A percentile compares a stretch with the other conserved stretches of the same genome.
Conservation (phyloP, 2,329 filamentous ascomycete genomes). For the Truncatella angustata region DNA sequence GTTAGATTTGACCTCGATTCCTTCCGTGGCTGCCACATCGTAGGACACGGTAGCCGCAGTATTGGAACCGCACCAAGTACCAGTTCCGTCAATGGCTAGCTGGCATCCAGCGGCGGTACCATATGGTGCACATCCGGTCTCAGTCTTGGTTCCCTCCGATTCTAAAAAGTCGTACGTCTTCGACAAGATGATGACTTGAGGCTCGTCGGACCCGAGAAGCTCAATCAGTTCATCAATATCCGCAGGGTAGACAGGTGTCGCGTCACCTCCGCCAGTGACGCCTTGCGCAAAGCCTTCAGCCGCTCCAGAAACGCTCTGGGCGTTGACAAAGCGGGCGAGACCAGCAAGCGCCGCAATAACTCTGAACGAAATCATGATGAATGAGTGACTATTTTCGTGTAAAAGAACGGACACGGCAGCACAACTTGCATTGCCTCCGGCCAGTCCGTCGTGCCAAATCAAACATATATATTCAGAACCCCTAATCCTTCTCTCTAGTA, state of each 20-base stretch:
- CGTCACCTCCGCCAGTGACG: conserved; percentile 59
- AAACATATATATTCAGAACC: too few relatives aligned
- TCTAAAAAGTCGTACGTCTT: conserved; percentile 56
- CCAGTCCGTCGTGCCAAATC: too few relatives aligned
- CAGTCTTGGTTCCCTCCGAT: conserved; percentile 51
- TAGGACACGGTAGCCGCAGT: conserved; percentile 46
- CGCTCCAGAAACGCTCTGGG: conserved; percentile 34
- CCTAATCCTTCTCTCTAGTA: too few relatives aligned
- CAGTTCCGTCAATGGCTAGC: conserved; percentile 58
- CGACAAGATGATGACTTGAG: conserved; percentile 58
- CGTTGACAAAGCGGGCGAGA: too few relatives aligned
- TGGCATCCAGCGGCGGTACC: conserved; percentile 54
- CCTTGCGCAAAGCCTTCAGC: conserved; percentile 45
- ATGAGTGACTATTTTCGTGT: too few relatives aligned
- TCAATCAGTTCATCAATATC: conserved; percentile 54
- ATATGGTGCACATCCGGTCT: conserved; percentile 57
- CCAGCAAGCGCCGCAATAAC: too few relatives aligned
- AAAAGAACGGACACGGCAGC: too few relatives aligned
- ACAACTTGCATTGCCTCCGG: too few relatives aligned
- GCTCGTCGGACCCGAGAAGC: conserved; percentile 52
- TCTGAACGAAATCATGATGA: too few relatives aligned
- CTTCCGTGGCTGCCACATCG: conserved; percentile 49
- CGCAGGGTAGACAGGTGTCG: conserved; percentile 50
- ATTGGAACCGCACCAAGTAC: conserved; percentile 59
- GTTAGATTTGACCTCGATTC: conserved; percentile 54